A percentile compares a stretch with the other conserved stretches of the same genome.
Conservation (phyloP, 2,329 filamentous ascomycete genomes). For the Periconia sp. region DNA sequence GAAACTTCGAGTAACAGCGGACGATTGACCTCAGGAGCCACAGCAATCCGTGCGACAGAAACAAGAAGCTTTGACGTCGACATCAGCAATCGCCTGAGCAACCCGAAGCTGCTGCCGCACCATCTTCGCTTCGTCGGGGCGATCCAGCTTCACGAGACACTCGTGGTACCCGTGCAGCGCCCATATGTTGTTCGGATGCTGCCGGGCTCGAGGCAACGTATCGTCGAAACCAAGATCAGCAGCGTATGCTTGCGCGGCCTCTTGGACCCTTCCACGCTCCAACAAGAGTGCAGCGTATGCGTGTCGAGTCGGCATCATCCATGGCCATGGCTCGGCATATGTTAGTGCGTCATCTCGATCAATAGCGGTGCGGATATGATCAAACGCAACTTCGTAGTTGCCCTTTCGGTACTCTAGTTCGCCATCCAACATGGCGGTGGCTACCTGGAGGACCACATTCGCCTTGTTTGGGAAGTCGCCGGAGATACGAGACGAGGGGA, state of each 20-base stretch:
- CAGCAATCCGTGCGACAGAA: conserved; percentile 48
- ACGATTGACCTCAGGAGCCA: not conserved
- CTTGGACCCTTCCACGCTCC: conserved; percentile 59
- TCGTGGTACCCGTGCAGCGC: conserved; percentile 71
- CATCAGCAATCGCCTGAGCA: conserved; percentile 61
- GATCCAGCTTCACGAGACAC: conserved; percentile 61
- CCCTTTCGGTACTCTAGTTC: conserved; percentile 71
- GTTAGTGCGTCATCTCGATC: conserved; percentile 63
- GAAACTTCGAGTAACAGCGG: not conserved
- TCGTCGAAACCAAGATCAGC: conserved; percentile 47
- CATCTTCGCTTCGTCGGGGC: conserved; percentile 50
- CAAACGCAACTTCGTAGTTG: conserved; percentile 61
- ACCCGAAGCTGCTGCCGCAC: conserved; percentile 54
- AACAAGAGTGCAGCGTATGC: conserved; percentile 69
- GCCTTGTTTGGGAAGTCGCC: conserved; percentile 69
- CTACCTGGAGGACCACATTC: conserved; percentile 63
- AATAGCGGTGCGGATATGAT: conserved; percentile 60
- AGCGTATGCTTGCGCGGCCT: conserved; percentile 41
- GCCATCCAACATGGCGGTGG: conserved; percentile 66
- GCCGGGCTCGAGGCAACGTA: conserved; percentile 63
- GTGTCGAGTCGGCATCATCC: conserved; percentile 75
- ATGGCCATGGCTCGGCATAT: conserved; percentile 76
- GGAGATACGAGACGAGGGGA: conserved; percentile 60
- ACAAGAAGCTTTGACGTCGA: conserved; percentile 60
- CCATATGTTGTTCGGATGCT: conserved; percentile 76